These are phyloP conservation scores for Sphaerulina vaccinii DNA, from an alignment of 2,329 filamentous ascomycete species.

Conservation along the genomic window DNA sequence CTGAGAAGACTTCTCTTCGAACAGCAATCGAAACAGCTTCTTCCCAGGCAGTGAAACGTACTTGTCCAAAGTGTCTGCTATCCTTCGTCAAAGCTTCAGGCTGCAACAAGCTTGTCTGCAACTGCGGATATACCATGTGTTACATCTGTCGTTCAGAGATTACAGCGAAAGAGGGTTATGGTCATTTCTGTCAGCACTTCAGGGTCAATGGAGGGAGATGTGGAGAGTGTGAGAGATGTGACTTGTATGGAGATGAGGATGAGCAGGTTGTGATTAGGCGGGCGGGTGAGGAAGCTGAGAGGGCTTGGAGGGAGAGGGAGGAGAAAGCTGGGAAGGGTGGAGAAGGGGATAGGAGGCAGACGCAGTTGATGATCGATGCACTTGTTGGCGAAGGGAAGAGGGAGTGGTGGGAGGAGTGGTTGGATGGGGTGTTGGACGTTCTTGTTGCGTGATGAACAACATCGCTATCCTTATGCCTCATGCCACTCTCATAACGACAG, in stretches of 20 bases:
- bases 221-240: constrained; percentile 66
- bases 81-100: constrained; percentile 90
- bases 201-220: constrained; percentile 76
- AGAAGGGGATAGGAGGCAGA: constrained; percentile 6
- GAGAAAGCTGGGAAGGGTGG: constrained; percentile 28
- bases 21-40: constrained; percentile 90
- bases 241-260: constrained; percentile 51
- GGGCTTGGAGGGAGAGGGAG: constrained; percentile 48
- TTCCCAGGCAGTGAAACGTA: constrained; percentile 90
- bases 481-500: background rate
- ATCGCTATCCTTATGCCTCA: background rate
- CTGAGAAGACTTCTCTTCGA: constrained; percentile 74
- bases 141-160: constrained; percentile 78
- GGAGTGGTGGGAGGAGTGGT: constrained; percentile 23
- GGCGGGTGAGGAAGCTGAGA: constrained; percentile 46
- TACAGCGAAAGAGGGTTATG: constrained; percentile 68
- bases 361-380: constrained; percentile 21
- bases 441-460: constrained; percentile 16
- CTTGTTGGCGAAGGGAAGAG: constrained; percentile 22
- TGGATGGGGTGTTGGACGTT: constrained; percentile 24
- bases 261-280: constrained; percentile 44
- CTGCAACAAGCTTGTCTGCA: constrained; percentile 95
- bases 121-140: constrained; percentile 97
- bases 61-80: constrained; percentile 86
- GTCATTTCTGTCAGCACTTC: constrained; percentile 96